Conservation (phyloP, 2,329 filamentous ascomycete genomes). For the Dothiorella sarmentorum region DNA sequence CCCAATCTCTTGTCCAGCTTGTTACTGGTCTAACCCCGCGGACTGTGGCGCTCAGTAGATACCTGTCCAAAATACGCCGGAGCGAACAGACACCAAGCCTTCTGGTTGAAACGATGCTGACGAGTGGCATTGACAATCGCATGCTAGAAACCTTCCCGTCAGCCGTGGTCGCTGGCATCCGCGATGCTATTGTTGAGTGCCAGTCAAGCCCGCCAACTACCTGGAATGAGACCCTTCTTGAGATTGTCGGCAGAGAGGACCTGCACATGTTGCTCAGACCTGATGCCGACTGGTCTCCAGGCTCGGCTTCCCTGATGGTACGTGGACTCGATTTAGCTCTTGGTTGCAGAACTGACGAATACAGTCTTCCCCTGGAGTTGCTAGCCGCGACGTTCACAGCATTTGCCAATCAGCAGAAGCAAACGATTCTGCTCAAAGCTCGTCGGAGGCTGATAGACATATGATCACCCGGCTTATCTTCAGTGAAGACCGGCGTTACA, state of each 20-base stretch:
- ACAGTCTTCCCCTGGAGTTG: slow-evolving; percentile 8
- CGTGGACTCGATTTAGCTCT: not conserved
- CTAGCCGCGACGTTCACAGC: slow-evolving; percentile 65
- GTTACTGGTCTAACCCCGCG: slow-evolving; percentile 37
- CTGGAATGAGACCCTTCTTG: slow-evolving; percentile 70
- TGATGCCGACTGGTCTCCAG: slow-evolving; percentile 37
- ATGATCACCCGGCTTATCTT: slow-evolving; percentile 85
- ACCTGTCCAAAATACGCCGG: slow-evolving; percentile 49
- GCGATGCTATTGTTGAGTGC: slow-evolving; percentile 79
- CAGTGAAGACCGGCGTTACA: slow-evolving; percentile 82
- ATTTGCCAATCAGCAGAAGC: slow-evolving; percentile 68
- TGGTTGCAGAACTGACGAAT: not conserved
- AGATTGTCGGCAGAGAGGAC: slow-evolving; percentile 77
- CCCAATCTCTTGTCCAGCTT: not conserved
- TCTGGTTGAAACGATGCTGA: slow-evolving; percentile 70
- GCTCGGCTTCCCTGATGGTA: slow-evolving; percentile 21
- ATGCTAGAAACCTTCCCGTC: slow-evolving; percentile 83
- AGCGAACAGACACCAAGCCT: slow-evolving; percentile 48
- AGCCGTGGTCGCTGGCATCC: slow-evolving; percentile 73
- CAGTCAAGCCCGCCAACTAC: slow-evolving; percentile 75
- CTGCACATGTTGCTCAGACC: slow-evolving; percentile 63
- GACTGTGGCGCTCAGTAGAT: slow-evolving; percentile 67
- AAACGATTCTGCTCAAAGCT: slow-evolving; percentile 66
- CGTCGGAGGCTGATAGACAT: slow-evolving; percentile 75
- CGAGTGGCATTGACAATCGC: slow-evolving; percentile 62